Evolutionary conservation across 75 land plant genomes (phyloP).

Genomic region (Sequoiadendron giganteum): DNA sequence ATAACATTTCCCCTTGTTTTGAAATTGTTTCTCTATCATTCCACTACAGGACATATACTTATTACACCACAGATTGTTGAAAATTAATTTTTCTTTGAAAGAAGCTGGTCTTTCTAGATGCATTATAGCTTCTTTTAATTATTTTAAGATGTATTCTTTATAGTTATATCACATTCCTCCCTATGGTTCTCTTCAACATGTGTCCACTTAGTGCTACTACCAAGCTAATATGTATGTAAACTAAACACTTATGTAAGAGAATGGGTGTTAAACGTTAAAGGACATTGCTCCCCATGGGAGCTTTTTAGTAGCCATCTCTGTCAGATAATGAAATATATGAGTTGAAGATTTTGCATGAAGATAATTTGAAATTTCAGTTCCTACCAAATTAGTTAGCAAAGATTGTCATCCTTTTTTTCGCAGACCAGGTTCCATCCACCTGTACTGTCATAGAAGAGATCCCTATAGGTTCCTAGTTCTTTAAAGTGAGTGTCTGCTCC

Average conservation of each 20-base stretch:
- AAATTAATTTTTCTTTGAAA: neutral
- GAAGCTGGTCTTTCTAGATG: neutral
- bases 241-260: neutral
- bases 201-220: neutral
- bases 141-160: neutral
- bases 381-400: neutral
- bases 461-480: neutral
- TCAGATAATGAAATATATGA: neutral
- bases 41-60: neutral
- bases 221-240: neutral
- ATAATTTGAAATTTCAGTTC: neutral
- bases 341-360: neutral
- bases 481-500: neutral
- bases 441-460: neutral
- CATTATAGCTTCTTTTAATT: neutral
- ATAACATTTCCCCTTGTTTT: neutral
- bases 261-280: neutral
- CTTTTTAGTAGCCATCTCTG: neutral
- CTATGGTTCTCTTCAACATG: neutral
- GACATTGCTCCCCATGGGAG: neutral
- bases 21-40: neutral
- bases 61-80: neutral
- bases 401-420: neutral
- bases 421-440: neutral
- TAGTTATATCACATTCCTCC: neutral